These are phyloP conservation scores for Fusarium floridanum DNA, from an alignment of 2,329 filamentous ascomycete species.

Conservation along the genomic window DNA sequence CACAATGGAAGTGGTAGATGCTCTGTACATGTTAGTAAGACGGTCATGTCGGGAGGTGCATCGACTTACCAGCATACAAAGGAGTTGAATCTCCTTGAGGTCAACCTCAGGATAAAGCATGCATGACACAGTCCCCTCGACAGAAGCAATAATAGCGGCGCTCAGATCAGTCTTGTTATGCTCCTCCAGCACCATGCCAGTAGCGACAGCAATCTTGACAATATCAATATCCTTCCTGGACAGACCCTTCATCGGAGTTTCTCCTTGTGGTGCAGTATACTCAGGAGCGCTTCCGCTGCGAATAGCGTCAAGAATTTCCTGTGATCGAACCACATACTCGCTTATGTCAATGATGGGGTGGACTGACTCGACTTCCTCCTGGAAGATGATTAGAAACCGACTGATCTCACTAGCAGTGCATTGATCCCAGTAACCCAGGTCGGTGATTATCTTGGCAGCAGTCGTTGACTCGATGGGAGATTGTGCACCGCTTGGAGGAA, in stretches of 20 bases:
- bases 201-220: slow-evolving; percentile 52
- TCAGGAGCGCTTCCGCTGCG: slow-evolving; percentile 10
- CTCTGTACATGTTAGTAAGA: slow-evolving; percentile 40
- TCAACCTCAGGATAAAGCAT: slow-evolving; percentile 49
- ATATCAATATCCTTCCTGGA: slow-evolving; percentile 49
- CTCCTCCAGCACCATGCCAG: slow-evolving; percentile 49
- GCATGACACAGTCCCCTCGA: slow-evolving; percentile 46
- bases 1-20: slow-evolving; percentile 59
- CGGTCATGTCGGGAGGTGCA: background rate
- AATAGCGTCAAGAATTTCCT: slow-evolving; percentile 46
- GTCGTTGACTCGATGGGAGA: slow-evolving; percentile 33
- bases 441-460: slow-evolving; percentile 9
- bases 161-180: slow-evolving; percentile 49
- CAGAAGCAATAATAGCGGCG: slow-evolving; percentile 46
- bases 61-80: slow-evolving; percentile 47
- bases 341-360: slow-evolving; percentile 52
- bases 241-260: background rate
- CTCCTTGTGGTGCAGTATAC: background rate
- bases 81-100: slow-evolving; percentile 51
- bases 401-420: slow-evolving; percentile 46
- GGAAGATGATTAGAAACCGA: slow-evolving; percentile 52
- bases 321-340: slow-evolving; percentile 42
- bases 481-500: slow-evolving; percentile 41
- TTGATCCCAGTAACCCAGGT: slow-evolving; percentile 41
- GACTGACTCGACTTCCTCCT: slow-evolving; percentile 56